Evolutionary conservation across 2,329 filamentous ascomycete species (phyloP).

Genomic region (Neofusicoccum laricinum): DNA sequence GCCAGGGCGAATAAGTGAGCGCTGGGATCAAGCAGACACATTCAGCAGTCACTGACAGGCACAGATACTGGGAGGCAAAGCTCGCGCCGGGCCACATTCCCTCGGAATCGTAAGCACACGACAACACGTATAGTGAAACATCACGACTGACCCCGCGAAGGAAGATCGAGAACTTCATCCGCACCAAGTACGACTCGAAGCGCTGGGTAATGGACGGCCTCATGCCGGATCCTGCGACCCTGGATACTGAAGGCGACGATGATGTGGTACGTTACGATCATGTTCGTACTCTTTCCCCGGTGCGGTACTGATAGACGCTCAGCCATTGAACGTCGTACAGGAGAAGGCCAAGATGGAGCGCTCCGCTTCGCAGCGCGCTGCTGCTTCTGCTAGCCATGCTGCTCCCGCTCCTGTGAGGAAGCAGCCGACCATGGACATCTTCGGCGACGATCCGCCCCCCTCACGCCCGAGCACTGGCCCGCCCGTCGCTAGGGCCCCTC

Average conservation of each 20-base stretch:
- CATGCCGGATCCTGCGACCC: conserved; percentile 85
- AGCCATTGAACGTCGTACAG: conserved; percentile 66
- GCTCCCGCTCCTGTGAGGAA: conserved; percentile 16
- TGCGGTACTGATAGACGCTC: not conserved
- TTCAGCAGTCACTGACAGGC: conserved; percentile 25
- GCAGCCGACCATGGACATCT: conserved; percentile 65
- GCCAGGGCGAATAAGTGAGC: conserved; percentile 84
- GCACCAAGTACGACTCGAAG: conserved; percentile 98
- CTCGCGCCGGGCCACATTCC: conserved; percentile 86
- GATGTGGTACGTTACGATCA: conserved; percentile 64
- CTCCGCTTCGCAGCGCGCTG: conserved; percentile 53
- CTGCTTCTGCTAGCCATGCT: conserved; percentile 38
- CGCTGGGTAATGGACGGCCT: conserved; percentile 98
- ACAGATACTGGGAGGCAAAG: conserved; percentile 88
- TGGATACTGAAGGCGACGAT: conserved; percentile 82
- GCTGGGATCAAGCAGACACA: not conserved
- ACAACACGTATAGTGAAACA: not conserved
- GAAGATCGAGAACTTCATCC: conserved; percentile 99
- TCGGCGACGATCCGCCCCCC: conserved; percentile 70
- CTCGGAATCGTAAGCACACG: conserved; percentile 66
- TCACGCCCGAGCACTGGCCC: conserved; percentile 71
- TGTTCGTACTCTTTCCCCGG: not conserved
- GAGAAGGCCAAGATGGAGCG: conserved; percentile 68
- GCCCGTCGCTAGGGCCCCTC: conserved; percentile 55
- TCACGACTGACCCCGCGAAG: conserved; percentile 29